Evolutionary conservation across 495 filamentous ascomycete genomes (phyloP).

Genomic region (Apiosordaria backusii): DNA sequence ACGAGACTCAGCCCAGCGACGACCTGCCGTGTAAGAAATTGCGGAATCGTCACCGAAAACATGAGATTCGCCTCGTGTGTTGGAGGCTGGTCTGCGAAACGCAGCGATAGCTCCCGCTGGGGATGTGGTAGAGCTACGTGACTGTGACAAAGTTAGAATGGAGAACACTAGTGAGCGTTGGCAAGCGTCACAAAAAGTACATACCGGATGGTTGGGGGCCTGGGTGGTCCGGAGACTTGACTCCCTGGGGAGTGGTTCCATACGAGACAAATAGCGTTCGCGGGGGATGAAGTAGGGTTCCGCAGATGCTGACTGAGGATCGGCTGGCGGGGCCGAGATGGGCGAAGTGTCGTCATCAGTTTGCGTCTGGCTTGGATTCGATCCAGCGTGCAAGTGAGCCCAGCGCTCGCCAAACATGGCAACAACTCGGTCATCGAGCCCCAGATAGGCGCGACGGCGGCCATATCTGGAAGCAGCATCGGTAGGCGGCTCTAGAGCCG

Average conservation of each 20-base stretch:
- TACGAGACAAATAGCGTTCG: slow-evolving; percentile 11
- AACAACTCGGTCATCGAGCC: slow-evolving; percentile 14
- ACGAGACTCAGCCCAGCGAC: not conserved
- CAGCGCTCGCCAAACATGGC: slow-evolving; percentile 32
- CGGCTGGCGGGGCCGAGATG: not conserved
- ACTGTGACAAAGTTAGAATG: slow-evolving; percentile 11
- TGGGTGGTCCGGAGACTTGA: slow-evolving; percentile 28
- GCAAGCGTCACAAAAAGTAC: not conserved
- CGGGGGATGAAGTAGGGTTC: not conserved
- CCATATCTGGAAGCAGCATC: slow-evolving; percentile 10
- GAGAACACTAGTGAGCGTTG: too few species aligned
- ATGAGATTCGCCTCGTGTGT: slow-evolving; percentile 1
- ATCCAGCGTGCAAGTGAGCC: slow-evolving; percentile 26
- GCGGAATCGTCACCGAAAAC: not conserved
- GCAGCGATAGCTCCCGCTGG: not conserved
- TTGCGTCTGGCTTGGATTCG: slow-evolving; percentile 18
- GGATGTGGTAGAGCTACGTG: slow-evolving; percentile 10
- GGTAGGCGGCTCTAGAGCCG: not conserved
- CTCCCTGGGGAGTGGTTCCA: slow-evolving; percentile 1
- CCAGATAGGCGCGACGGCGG: slow-evolving; percentile 7
- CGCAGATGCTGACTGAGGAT: not conserved
- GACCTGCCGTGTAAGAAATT: not conserved
- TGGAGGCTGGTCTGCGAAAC: not conserved
- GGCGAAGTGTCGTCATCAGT: slow-evolving; percentile 11
- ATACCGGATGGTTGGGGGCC: slow-evolving; percentile 18